Evolutionary conservation across 129 eudicot species (phyloP).

Genomic region (Gnaphalium uliginosum): DNA sequence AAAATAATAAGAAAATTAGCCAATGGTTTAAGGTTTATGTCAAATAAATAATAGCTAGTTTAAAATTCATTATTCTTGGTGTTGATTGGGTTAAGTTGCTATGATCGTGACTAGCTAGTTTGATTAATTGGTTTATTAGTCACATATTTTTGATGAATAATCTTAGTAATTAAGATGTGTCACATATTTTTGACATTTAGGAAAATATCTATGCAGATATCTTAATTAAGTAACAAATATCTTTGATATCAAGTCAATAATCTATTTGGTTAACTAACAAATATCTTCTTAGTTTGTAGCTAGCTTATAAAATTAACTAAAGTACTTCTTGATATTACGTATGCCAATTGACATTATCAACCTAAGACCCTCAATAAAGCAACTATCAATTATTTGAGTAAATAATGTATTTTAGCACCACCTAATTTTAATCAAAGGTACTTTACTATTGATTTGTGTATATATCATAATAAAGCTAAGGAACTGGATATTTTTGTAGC

Average conservation of each 20-base stretch:
- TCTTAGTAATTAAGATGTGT: neutral
- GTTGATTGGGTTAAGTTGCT: conserved; percentile 19
- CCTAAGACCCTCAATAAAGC: neutral
- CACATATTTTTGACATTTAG: neutral
- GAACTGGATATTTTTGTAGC: neutral
- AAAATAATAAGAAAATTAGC: conserved; percentile 17
- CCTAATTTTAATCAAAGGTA: no score
- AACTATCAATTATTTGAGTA: no score
- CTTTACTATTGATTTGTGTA: no score
- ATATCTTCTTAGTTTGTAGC: neutral
- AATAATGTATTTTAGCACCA: no score
- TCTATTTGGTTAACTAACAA: neutral
- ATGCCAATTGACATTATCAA: neutral
- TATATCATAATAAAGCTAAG: no score
- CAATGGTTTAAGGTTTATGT: conserved; percentile 22
- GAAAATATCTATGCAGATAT: neutral
- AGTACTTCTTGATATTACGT: neutral
- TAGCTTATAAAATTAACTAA: neutral
- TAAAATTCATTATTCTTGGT: conserved; percentile 8
- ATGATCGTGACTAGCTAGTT: conserved; percentile 17
- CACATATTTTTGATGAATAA: no score
- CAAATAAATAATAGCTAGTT: neutral
- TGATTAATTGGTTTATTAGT: neutral
- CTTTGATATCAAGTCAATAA: neutral
- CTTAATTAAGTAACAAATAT: neutral